These are phyloP conservation scores for Fagopyrum homotropicum DNA, from an alignment of 148 eudicot species.

Conservation along the genomic window DNA sequence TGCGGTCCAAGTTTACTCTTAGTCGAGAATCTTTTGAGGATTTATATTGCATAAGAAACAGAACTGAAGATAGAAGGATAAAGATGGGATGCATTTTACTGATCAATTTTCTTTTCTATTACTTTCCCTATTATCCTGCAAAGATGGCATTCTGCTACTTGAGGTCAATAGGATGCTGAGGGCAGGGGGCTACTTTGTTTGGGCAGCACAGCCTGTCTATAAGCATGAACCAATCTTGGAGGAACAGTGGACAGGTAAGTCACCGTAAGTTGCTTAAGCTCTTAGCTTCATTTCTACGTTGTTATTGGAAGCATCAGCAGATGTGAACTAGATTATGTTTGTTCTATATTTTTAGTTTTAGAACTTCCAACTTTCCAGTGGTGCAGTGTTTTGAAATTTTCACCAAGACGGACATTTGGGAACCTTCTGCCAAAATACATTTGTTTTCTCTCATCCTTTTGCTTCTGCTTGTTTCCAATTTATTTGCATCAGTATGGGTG, in stretches of 20 bases:
- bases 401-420: neutral
- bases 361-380: neutral
- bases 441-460: neutral
- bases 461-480: neutral
- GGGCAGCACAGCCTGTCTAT: conserved; percentile 99
- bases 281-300: neutral
- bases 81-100: neutral
- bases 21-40: neutral
- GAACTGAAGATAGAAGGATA: neutral
- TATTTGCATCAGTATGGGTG: neutral
- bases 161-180: conserved; percentile 93
- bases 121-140: conserved; percentile 16
- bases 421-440: neutral
- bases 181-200: conserved; percentile 93
- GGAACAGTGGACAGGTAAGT: conserved; percentile 90
- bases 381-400: neutral
- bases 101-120: conserved; percentile 11
- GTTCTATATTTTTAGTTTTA: neutral
- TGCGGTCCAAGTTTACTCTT: neutral
- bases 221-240: conserved; percentile 82
- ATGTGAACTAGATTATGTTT: neutral
- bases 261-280: neutral
- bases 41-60: neutral
- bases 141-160: conserved; percentile 91
- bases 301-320: neutral